These are phyloP conservation scores for Taphrina populina DNA, from an alignment of 1,139 yeast genomes.

Conservation along the genomic window DNA sequence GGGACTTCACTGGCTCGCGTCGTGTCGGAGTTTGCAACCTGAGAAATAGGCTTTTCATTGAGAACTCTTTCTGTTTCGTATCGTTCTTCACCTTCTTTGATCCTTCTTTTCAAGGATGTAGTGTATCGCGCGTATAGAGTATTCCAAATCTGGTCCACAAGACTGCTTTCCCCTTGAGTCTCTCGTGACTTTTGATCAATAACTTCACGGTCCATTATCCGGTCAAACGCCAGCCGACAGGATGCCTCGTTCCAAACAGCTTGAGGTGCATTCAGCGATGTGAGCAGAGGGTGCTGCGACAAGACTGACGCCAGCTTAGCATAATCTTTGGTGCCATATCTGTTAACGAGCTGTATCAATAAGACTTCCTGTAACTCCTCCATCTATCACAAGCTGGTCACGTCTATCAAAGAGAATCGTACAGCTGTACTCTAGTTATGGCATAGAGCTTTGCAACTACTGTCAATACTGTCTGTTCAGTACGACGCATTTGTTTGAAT, in stretches of 20 bases:
- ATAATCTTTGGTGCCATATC: slow-evolving; percentile 5
- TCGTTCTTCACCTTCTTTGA: not conserved
- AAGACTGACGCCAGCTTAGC: not conserved
- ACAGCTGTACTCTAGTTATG: too few relatives aligned
- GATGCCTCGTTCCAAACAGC: not conserved
- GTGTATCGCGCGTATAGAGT: not conserved
- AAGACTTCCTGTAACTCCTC: not conserved
- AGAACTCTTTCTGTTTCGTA: too few relatives aligned
- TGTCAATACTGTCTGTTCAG: too few relatives aligned
- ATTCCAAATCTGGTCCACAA: not conserved
- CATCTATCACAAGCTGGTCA: too few relatives aligned
- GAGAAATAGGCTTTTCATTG: too few relatives aligned
- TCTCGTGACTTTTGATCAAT: not conserved
- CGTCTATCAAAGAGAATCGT: too few relatives aligned
- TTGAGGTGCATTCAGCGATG: not conserved
- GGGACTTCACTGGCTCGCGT: too few relatives aligned
- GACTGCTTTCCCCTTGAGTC: not conserved
- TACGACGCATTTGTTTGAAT: too few relatives aligned
- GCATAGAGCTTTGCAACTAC: too few relatives aligned
- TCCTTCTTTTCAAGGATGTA: not conserved
- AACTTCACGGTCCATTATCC: not conserved
- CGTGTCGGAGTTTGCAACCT: too few relatives aligned
- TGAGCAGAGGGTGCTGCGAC: slow-evolving; percentile 10
- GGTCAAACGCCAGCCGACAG: not conserved
- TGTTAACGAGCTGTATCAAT: slow-evolving; percentile 5